Base-by-base conservation (phyloP, 1,139 yeast genomes). In the Suhomyces wounanorum region DNA sequence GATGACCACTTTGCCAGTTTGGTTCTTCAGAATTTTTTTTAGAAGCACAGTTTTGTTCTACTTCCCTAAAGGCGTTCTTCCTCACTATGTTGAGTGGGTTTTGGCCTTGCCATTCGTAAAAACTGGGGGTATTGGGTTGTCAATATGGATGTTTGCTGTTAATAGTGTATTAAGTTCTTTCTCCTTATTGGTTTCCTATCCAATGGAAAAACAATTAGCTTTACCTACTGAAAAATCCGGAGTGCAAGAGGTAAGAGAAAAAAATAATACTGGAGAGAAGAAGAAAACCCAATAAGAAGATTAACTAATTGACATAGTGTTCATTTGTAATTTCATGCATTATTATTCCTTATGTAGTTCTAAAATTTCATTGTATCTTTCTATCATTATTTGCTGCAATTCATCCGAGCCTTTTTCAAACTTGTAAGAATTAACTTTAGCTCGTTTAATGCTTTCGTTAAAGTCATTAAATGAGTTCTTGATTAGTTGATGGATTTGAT, bases 41-140 rank as follows among this genome's bases (percentile, higher is more conserved):
- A 69, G 94, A 49, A 81, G 82, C 58, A 59, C 69, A 0, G 81
- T 84, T 1, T 78, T 89, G 46, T 80, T 87, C 53, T 84, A 82
- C 70, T 67, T 88, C 16, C 89, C 91, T 0, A 64, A 67, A 4
- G 81, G 83, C 1, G 72, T 79, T 10, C 72, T 88, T 40, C 96
- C 96, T 0, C 62, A 71, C 55, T 66, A 71, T 40, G 59, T 85
- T 5, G 86, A 84, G 59, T 80, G 85, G 80, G 53, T 74, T 13
- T 70, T 85, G 55, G 80, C 87, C 11, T 69, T 86, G 43, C 89
- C 92, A 0, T 81, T 82, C 51, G 78, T 85, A 16, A 79, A 81
- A 11, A 63, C 69, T n/a, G 85, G 85, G 5, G 74, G 79, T 0
- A 69, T 83, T 17, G 84, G 86, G 3, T 69, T 82, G 48, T 71